phyloP scores from a whole-genome alignment of 176 grass and related monocot genomes.

The Guadua angustifolia region DNA sequence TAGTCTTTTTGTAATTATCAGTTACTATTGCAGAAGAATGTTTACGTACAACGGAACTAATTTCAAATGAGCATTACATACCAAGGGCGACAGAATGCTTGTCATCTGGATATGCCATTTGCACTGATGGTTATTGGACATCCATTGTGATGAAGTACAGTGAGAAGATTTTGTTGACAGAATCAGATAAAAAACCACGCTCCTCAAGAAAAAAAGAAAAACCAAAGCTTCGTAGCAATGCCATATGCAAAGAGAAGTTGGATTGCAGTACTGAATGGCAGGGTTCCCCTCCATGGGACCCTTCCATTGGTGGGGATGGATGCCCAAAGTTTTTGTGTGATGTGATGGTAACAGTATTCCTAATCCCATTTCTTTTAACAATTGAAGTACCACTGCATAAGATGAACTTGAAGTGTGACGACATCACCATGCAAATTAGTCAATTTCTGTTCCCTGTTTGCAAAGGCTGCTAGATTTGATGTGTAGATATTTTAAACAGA shows the following conservation, averaged over 20 bases:
- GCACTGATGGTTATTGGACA: conserved; percentile 40
- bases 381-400: background rate
- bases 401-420: background rate
- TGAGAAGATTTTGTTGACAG: conserved; percentile 70
- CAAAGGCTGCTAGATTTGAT: conserved; percentile 17
- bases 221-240: conserved; percentile 37
- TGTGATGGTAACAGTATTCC: conserved; percentile 76
- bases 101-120: conserved; percentile 36
- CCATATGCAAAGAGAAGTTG: conserved; percentile 56
- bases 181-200: conserved; percentile 64
- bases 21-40: conserved; percentile 44
- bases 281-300: conserved; percentile 80
- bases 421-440: background rate
- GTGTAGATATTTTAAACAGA: conserved; percentile 54
- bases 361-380: conserved; percentile 4
- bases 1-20: conserved; percentile 11
- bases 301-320: conserved; percentile 77
- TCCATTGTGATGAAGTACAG: conserved; percentile 51
- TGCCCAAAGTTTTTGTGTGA: conserved; percentile 89
- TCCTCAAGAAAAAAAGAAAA: conserved; percentile 69
- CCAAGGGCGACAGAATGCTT: conserved; percentile 19
- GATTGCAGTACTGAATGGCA: conserved; percentile 70
- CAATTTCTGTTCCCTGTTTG: conserved; percentile 23
- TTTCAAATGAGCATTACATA: conserved; percentile 33
- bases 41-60: conserved; percentile 16